Conservation (phyloP, 164 flowering plant species). For the Cinnamomum micranthum region DNA sequence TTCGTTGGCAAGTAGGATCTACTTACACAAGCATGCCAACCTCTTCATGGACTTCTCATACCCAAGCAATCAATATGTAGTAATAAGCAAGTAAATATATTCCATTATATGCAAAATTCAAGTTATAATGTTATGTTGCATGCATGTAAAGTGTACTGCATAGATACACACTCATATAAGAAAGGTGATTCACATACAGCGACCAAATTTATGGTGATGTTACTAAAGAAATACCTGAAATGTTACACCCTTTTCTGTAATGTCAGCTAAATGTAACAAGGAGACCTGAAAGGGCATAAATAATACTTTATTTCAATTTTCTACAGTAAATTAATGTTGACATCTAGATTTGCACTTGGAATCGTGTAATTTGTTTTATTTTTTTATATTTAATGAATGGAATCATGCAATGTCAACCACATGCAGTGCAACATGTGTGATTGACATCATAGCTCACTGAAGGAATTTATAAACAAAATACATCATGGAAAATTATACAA, state of each 20-base stretch:
- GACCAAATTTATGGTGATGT: neutral
- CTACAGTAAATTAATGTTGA: neutral
- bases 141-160: neutral
- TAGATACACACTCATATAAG: neutral
- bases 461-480: neutral
- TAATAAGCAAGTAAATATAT: no score
- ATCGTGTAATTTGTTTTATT: no score
- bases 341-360: no score
- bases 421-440: neutral
- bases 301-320: neutral
- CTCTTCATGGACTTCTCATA: neutral
- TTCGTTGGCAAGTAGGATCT: no score
- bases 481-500: no score
- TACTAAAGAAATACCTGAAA: constrained; percentile 66
- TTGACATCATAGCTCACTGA: neutral
- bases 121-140: neutral
- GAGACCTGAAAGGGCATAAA: constrained; percentile 57
- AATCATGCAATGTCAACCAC: neutral
- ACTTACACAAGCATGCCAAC: neutral
- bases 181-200: neutral
- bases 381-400: no score
- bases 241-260: constrained; percentile 92
- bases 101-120: neutral
- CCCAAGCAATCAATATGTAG: neutral
- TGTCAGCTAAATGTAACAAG: constrained; percentile 89